These are phyloP conservation scores for Xylaria bambusicola DNA, from an alignment of 495 filamentous ascomycete species.

Conservation along the genomic window DNA sequence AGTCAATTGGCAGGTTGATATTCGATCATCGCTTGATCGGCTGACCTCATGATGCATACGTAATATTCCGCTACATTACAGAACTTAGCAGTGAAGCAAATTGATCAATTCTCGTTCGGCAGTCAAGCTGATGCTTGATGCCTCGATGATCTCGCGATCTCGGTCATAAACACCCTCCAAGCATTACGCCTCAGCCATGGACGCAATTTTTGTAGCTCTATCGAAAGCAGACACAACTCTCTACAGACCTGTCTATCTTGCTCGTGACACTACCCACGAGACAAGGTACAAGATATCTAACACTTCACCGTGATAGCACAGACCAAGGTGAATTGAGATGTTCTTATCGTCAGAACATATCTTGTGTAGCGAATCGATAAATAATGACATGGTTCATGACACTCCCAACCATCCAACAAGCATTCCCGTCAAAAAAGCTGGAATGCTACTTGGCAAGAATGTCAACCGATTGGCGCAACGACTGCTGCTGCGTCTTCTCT, in stretches of 20 bases:
- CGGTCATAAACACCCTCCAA: no score
- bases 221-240: neutral
- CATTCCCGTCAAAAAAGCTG: neutral
- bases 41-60: no score
- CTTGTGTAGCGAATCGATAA: neutral
- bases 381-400: neutral
- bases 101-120: neutral
- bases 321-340: neutral
- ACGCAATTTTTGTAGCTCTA: neutral
- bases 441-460: conserved; percentile 31
- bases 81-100: conserved; percentile 1
- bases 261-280: neutral
- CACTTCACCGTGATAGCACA: neutral
- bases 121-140: neutral
- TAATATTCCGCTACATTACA: no score
- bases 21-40: no score
- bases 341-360: neutral
- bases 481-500: conserved; percentile 45
- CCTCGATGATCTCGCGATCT: neutral
- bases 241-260: conserved; percentile 7
- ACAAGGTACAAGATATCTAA: neutral
- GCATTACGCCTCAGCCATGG: neutral
- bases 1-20: no score
- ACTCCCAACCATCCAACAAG: neutral
- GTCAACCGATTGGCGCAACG: conserved; percentile 33